Conservation (phyloP, 305 asterid species). For the Fraxinus albicans region DNA sequence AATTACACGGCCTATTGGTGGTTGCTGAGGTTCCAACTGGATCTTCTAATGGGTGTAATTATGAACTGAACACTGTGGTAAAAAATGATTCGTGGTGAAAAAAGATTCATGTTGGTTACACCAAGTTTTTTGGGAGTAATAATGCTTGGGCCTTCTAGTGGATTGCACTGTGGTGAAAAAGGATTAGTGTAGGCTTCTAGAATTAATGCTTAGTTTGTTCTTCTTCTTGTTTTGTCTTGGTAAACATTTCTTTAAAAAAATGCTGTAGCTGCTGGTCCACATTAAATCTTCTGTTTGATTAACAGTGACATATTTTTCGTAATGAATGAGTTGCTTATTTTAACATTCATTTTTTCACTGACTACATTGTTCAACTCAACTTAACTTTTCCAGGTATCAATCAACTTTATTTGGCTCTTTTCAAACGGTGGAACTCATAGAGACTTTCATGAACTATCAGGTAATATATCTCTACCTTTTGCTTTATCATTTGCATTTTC, state of each 20-base stretch:
- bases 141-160: background rate
- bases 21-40: background rate
- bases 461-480: conserved; percentile 31
- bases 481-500: background rate
- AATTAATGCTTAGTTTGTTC: background rate
- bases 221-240: background rate
- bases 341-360: background rate
- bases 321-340: background rate
- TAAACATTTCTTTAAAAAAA: background rate
- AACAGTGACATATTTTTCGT: background rate
- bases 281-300: background rate
- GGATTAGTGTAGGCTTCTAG: background rate
- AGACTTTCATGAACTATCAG: conserved; percentile 98
- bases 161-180: background rate
- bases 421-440: conserved; percentile 89
- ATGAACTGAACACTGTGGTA: background rate
- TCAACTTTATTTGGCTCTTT: conserved; percentile 87
- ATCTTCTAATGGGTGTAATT: background rate
- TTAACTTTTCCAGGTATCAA: conserved; percentile 63
- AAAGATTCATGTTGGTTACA: background rate
- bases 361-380: background rate
- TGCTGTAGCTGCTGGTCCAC: background rate
- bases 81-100: background rate
- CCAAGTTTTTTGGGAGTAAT: background rate
- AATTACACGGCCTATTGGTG: background rate